Percentiles rank a stretch among this genome's conserved stretches.
phyloP scores from a whole-genome alignment of 2,329 filamentous ascomycete genomes.

The Colletotrichum sp. region DNA sequence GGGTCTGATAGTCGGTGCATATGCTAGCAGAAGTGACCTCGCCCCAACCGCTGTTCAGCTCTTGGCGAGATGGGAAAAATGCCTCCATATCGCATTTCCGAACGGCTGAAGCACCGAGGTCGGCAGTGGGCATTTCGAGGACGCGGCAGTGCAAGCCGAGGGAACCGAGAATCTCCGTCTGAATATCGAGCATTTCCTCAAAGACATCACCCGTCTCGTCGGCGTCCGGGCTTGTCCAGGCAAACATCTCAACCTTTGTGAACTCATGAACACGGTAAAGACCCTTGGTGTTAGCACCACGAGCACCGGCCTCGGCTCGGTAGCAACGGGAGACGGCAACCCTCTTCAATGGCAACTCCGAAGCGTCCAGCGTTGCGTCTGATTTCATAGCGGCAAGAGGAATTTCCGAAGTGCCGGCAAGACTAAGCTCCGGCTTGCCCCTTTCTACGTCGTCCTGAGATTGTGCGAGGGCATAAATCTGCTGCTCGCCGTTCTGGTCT shows the following conservation, averaged over 20 bases:
- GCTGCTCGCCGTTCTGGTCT: slow-evolving; percentile 88
- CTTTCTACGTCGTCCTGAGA: slow-evolving; percentile 62
- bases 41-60: slow-evolving; percentile 77
- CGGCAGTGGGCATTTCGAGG: slow-evolving; percentile 87
- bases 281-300: slow-evolving; percentile 90
- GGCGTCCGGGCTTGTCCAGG: slow-evolving; percentile 73
- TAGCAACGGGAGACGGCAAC: slow-evolving; percentile 93
- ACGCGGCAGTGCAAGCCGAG: slow-evolving; percentile 86
- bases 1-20: slow-evolving; percentile 93
- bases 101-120: slow-evolving; percentile 86
- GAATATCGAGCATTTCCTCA: slow-evolving; percentile 84
- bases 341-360: slow-evolving; percentile 74
- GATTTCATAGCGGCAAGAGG: slow-evolving; percentile 91
- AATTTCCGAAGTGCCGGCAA: slow-evolving; percentile 93
- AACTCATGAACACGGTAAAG: slow-evolving; percentile 98
- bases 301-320: slow-evolving; percentile 89
- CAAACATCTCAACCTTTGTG: slow-evolving; percentile 97
- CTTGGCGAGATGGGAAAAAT: slow-evolving; percentile 81
- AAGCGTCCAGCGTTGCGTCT: slow-evolving; percentile 66
- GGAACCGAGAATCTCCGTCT: slow-evolving; percentile 78
- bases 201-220: slow-evolving; percentile 65
- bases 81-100: slow-evolving; percentile 94
- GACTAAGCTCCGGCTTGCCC: slow-evolving; percentile 71
- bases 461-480: slow-evolving; percentile 83
- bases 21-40: slow-evolving; percentile 91